Conservation (phyloP, 805 yeast species). For the Lachancea dasiensis region DNA sequence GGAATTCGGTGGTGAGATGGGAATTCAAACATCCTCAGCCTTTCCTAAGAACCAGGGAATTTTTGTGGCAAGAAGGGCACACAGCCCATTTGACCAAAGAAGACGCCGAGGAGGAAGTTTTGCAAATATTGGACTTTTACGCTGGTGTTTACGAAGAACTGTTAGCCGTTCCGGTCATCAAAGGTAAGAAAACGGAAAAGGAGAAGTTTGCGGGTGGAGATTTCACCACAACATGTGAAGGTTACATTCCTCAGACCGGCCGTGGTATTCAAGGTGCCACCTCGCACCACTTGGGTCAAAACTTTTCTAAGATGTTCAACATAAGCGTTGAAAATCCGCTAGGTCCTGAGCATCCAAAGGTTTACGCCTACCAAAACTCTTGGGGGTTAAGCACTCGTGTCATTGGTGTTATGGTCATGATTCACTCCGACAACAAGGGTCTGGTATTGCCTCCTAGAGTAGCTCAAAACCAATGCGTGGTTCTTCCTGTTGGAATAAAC, state of each 20-base stretch:
- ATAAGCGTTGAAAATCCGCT: constrained; percentile 93
- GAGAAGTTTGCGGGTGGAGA: constrained; percentile 98
- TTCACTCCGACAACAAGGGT: constrained; percentile 98
- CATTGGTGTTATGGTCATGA: constrained; percentile 99
- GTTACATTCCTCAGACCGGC: constrained; percentile 96
- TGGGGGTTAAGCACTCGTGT: constrained; percentile 99
- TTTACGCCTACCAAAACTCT: constrained; percentile 91
- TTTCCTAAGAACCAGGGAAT: constrained; percentile 96
- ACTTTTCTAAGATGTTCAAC: constrained; percentile 97
- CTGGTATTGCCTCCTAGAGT: constrained; percentile 96
- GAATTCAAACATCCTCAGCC: constrained; percentile 99
- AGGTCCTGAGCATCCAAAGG: constrained; percentile 79
- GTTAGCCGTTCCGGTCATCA: constrained; percentile 94
- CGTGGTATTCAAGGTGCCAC: constrained; percentile 99
- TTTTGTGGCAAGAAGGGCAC: constrained; percentile 99
- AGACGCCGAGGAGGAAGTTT: constrained; percentile 78
- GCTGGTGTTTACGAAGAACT: constrained; percentile 81
- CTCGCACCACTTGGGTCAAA: constrained; percentile 95
- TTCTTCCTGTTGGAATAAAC: constrained; percentile 93
- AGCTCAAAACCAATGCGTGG: constrained; percentile 84
- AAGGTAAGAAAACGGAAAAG: constrained; percentile 93
- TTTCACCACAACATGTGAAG: constrained; percentile 93
- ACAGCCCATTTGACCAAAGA: constrained; percentile 87
- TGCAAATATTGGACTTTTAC: constrained; percentile 80
- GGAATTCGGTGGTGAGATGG: constrained; percentile 99